Evolutionary conservation across 192 early-diverging fungal species (phyloP), one percentile per base, ranked within the genome.

Genomic region (Linnemannia zychae): DNA sequence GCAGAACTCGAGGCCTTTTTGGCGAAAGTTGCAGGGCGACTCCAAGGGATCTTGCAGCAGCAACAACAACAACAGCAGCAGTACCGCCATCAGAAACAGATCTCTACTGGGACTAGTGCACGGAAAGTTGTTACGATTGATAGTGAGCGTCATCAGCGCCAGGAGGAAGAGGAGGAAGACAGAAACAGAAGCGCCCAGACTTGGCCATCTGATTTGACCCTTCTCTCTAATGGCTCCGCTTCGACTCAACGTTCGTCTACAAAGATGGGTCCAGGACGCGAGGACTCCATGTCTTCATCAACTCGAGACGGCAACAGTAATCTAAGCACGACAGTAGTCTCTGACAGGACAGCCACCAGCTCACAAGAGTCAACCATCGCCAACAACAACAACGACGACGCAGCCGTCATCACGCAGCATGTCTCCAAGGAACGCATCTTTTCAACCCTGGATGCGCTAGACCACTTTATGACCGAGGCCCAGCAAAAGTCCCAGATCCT

Each of bases 381-480:
- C 49, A 46, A 11, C 22, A 28, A 65, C 40, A 28, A 28, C 13
- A 28, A 28, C 12, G 44, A 28, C 15, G 46, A 28, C 31, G 9
- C 18, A 12, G 44, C 22, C 17, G 11, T n/a, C 2, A 2, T 13
- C 16, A 16, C 70, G n/a, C 17, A 66, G 12, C 72, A 69, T 31
- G 33, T 78, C 31, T 84, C 82, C 20, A 40, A 52, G 31, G 76
- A 84, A 20, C 44, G 71, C 28, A 78, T 84, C 46, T 33, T 33
- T 33, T 85, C 83, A 1, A 82, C 78, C 7, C 24, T 90, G 44
- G 71, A 76, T 40, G 79, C 76, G 18, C 78, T 90, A 0, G 87
- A 90, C 63, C 78, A 72, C 18, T 60, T 71, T 44, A 44, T 81
- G 16, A 47, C 72, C 53, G 77, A 77, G 28, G 84, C 86, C 31